Conservation (phyloP, 2,329 filamentous ascomycete species). For the Zymoseptoria crescenta region DNA sequence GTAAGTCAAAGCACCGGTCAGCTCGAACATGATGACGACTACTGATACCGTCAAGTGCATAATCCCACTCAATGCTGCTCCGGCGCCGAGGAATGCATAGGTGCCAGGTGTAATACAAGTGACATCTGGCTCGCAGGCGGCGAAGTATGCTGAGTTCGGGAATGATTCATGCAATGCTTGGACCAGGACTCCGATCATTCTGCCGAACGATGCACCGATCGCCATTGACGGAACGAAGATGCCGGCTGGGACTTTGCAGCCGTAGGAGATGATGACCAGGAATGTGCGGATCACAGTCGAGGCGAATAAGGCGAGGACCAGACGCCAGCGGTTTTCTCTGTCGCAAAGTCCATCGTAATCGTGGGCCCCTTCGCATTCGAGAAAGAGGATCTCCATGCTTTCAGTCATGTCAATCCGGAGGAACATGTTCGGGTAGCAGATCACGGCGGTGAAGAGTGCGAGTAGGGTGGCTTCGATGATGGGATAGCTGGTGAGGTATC, state of each 20-base stretch:
- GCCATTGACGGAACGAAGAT: slow-evolving; percentile 99
- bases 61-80: slow-evolving; percentile 83
- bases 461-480: slow-evolving; percentile 80
- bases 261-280: slow-evolving; percentile 91
- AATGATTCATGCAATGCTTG: slow-evolving; percentile 80
- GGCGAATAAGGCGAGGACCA: slow-evolving; percentile 67
- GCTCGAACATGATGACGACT: slow-evolving; percentile 98
- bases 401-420: slow-evolving; percentile 97
- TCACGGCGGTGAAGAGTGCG: slow-evolving; percentile 72
- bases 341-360: slow-evolving; percentile 90
- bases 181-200: slow-evolving; percentile 89
- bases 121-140: slow-evolving; percentile 79
- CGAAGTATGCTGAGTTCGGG: slow-evolving; percentile 75
- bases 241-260: slow-evolving; percentile 93
- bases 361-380: slow-evolving; percentile 82
- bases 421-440: slow-evolving; percentile 97
- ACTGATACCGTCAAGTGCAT: slow-evolving; percentile 98
- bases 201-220: slow-evolving; percentile 85
- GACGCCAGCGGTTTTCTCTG: slow-evolving; percentile 62
- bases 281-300: slow-evolving; percentile 76
- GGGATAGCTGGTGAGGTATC: slow-evolving; percentile 75
- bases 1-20: slow-evolving; percentile 94
- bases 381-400: slow-evolving; percentile 96
- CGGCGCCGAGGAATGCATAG: slow-evolving; percentile 91
- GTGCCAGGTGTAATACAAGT: slow-evolving; percentile 96